Evolutionary conservation across 176 grass and related monocot species (phyloP).

Genomic region (Cenchrus americanus): DNA sequence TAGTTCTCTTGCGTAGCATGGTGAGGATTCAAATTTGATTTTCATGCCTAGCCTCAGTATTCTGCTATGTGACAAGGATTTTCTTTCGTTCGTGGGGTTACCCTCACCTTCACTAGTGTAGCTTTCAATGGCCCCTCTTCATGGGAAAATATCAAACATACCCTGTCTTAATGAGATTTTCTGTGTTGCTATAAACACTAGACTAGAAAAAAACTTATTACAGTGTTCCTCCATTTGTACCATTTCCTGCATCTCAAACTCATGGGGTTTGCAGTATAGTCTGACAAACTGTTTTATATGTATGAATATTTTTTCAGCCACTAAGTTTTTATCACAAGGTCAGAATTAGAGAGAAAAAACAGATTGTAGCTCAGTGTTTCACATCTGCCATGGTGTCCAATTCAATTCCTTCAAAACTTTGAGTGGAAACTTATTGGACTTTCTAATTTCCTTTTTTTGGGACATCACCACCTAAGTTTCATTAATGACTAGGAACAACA

Average conservation of each 20-base stretch:
- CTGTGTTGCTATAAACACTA: background rate
- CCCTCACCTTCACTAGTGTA: background rate
- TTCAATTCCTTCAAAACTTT: too few relatives aligned
- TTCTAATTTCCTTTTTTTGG: conserved; percentile 2
- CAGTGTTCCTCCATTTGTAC: background rate
- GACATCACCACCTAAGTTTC: background rate
- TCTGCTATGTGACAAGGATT: background rate
- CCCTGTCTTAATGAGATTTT: background rate
- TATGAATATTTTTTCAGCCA: background rate
- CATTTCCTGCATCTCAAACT: background rate
- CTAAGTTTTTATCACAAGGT: background rate
- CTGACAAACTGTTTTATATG: background rate
- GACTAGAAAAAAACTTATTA: background rate
- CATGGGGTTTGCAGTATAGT: background rate
- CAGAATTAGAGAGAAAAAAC: background rate
- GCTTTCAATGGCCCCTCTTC: background rate
- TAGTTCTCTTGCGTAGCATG: background rate
- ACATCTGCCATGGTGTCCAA: too few relatives aligned
- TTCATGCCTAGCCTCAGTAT: background rate
- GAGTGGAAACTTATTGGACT: conserved; percentile 5
- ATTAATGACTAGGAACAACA: background rate
- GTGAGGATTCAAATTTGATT: background rate
- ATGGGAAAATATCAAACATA: background rate
- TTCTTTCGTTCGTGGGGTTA: background rate
- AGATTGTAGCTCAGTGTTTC: too few relatives aligned